These are phyloP conservation scores for Bryum argenteum DNA, from an alignment of 225 moss, liverwort and hornwort genomes.

Conservation along the genomic window DNA sequence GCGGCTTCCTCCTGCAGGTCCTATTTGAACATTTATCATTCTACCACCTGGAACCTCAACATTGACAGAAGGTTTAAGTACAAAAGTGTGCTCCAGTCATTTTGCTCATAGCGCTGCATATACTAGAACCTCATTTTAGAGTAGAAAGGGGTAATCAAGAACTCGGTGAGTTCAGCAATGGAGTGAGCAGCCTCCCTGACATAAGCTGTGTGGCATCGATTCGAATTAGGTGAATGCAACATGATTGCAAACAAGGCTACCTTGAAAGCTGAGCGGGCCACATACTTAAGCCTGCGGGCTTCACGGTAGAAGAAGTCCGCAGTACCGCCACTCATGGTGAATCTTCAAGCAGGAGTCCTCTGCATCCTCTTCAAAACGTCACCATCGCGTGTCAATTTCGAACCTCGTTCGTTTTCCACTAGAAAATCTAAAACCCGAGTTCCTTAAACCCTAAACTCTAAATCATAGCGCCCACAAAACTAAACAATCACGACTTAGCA, in stretches of 20 bases:
- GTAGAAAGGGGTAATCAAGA: too few relatives aligned
- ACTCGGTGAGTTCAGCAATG: neutral
- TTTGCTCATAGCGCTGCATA: too few relatives aligned
- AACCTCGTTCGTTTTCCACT: neutral
- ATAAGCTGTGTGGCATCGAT: neutral
- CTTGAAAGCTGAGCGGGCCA: constrained; percentile 96
- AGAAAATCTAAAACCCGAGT: neutral
- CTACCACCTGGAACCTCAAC: too few relatives aligned
- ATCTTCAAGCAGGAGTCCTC: neutral
- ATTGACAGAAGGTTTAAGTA: too few relatives aligned
- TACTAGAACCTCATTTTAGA: too few relatives aligned
- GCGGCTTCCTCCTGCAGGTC: too few relatives aligned
- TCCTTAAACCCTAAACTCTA: constrained; percentile 15
- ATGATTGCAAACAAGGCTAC: constrained; percentile 24
- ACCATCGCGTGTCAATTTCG: neutral
- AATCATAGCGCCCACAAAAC: neutral
- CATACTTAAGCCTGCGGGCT: constrained; percentile 90
- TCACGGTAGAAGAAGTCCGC: constrained; percentile 93
- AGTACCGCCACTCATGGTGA: constrained; percentile 75
- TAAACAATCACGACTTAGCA: too few relatives aligned
- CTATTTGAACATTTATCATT: too few relatives aligned
- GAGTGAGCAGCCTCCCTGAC: neutral
- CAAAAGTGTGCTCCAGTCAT: too few relatives aligned
- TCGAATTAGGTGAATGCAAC: neutral
- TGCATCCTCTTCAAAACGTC: constrained; percentile 22